phyloP scores from a whole-genome alignment of 495 filamentous ascomycete genomes.

The Penicillium simplicissimum region DNA sequence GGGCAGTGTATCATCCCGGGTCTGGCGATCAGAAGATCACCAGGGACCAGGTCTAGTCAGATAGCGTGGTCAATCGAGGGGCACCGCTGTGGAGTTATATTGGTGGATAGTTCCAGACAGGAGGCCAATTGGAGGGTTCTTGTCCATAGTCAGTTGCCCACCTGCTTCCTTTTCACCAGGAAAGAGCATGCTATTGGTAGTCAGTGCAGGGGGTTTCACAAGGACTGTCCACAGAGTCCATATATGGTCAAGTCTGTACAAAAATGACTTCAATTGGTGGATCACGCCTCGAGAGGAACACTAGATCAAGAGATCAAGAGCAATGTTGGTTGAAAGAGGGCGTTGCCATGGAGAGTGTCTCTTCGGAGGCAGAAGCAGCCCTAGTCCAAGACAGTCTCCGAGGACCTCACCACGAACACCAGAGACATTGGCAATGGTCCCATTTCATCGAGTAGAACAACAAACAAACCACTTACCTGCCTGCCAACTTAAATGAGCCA shows the following conservation, averaged over 20 bases:
- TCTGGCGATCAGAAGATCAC: not conserved
- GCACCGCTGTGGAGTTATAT: not conserved
- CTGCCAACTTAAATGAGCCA: not conserved
- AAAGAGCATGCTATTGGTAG: not conserved
- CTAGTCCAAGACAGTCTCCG: slow-evolving; percentile 1
- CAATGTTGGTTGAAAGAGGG: not conserved
- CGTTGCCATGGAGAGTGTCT: not conserved
- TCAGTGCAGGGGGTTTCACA: not conserved
- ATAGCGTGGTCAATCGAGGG: not conserved
- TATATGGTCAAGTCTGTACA: not conserved
- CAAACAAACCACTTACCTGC: not conserved
- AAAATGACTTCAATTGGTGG: not conserved
- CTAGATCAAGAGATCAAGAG: not conserved
- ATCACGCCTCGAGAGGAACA: not conserved
- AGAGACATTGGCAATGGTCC: not conserved
- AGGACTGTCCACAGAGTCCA: not conserved
- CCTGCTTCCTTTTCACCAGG: not conserved
- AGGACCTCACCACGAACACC: not conserved
- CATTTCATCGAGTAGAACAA: not conserved
- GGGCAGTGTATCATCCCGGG: not conserved
- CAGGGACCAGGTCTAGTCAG: not conserved
- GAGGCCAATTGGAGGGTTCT: not conserved
- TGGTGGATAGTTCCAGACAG: not conserved
- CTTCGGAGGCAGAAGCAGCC: not conserved
- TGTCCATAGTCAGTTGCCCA: not conserved